Evolutionary conservation across 2,329 filamentous ascomycete genomes (phyloP).

Genomic region (Tolypocladium cylindrosporum): DNA sequence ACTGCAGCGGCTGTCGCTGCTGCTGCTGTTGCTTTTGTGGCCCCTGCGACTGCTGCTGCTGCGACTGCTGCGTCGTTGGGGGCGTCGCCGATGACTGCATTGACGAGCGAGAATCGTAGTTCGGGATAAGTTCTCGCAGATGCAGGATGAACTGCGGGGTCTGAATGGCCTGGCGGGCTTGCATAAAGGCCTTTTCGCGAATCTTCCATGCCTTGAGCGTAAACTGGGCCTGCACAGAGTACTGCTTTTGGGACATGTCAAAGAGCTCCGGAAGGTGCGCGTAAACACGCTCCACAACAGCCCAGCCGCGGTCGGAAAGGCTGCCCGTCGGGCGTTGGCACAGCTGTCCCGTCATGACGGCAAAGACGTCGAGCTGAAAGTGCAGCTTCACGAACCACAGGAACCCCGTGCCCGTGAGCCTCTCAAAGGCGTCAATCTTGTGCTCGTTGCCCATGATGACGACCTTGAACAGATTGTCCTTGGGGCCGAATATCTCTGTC

Average conservation of each 20-base stretch:
- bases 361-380: slow-evolving; percentile 46
- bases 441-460: slow-evolving; percentile 39
- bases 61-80: slow-evolving; percentile 14
- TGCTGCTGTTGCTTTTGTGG: slow-evolving; percentile 1
- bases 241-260: slow-evolving; percentile 34
- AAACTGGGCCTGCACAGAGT: slow-evolving; percentile 34
- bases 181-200: slow-evolving; percentile 32
- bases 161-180: slow-evolving; percentile 26
- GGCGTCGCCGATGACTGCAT: slow-evolving; percentile 16
- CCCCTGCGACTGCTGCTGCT: background rate
- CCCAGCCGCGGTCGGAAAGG: slow-evolving; percentile 45
- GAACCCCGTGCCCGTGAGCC: slow-evolving; percentile 35
- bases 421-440: slow-evolving; percentile 31
- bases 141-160: slow-evolving; percentile 35
- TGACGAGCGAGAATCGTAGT: slow-evolving; percentile 24
- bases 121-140: slow-evolving; percentile 32
- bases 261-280: slow-evolving; percentile 38
- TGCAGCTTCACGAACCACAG: slow-evolving; percentile 44
- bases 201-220: slow-evolving; percentile 42
- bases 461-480: slow-evolving; percentile 47
- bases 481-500: slow-evolving; percentile 35
- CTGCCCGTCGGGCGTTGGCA: slow-evolving; percentile 35
- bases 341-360: slow-evolving; percentile 45
- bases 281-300: slow-evolving; percentile 34
- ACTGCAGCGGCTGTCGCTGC: background rate